Evolutionary conservation across 164 flowering plant species (phyloP), one percentile per base, ranked within the genome.

Genomic region (Sextonia rubra): DNA sequence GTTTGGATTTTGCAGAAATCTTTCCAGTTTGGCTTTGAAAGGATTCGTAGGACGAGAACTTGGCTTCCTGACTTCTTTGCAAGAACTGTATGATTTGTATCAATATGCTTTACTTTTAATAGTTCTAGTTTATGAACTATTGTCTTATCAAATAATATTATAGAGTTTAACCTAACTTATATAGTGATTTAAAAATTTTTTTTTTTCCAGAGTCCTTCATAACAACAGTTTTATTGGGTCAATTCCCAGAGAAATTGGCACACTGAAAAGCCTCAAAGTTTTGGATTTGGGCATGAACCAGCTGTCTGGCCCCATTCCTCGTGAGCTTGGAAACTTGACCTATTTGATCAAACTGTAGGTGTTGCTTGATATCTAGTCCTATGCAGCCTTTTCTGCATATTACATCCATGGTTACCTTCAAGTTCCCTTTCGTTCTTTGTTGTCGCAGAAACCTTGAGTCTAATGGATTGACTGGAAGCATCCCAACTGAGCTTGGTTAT

Each of bases 251-350:
- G 94, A 89, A 70, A 79, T 95, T 69, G 91, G 97, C 68, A 64
- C 64, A 79, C 80, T 95, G 85, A 87, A 80, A 29, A 78, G 64
- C 79, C 96, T 95, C 32, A 80, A 77, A 78, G 80, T 83, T 49
- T 80, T 95, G 88, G 98, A 95, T 86, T 83, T 95, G 83, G 90
- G 98, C n/a, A 72, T 26, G 66, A 95, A 95, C 79, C 89, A 80
- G 72, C 80, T 95, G 25, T 77, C 92, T 3, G 99, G 99, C 49
- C 85, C 93, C 14, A 87, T 95, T 80, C 98, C 99, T 30, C 82
- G 76, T 29, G 88, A 91, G 80, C 69, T 95, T 75, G 94, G 92
- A 73, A 85, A 84, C 71, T 79, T 92, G 75, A 76, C 79, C 37
- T 86, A 73, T 73, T 67, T 87, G 20, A 74, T 52, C 25, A 87